Evolutionary conservation across 1,139 yeast species (phyloP).

Genomic region (Pichia sp.): DNA sequence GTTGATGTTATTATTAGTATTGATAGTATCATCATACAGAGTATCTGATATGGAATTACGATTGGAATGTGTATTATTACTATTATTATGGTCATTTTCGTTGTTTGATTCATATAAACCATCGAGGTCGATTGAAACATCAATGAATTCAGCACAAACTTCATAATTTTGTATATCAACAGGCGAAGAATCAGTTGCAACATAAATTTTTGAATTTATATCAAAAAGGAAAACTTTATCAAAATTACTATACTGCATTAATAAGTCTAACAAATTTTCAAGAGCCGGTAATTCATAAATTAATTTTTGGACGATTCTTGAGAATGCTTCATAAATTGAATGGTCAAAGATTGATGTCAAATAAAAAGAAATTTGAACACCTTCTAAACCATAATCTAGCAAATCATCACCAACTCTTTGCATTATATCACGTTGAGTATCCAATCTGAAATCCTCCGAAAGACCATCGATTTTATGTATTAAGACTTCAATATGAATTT

Average conservation of each 20-base stretch:
- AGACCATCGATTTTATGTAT: slow-evolving; percentile 95
- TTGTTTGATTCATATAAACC: slow-evolving; percentile 47
- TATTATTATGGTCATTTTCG: not conserved
- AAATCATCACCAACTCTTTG: slow-evolving; percentile 93
- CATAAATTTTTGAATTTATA: slow-evolving; percentile 87
- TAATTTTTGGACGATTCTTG: slow-evolving; percentile 84
- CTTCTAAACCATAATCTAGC: slow-evolving; percentile 81
- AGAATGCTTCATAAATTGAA: slow-evolving; percentile 91
- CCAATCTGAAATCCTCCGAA: slow-evolving; percentile 86
- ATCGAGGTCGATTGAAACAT: slow-evolving; percentile 84
- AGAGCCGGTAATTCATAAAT: slow-evolving; percentile 83
- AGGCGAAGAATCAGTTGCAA: slow-evolving; percentile 93
- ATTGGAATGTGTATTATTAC: not conserved
- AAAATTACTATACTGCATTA: slow-evolving; percentile 83
- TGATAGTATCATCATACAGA: slow-evolving; percentile 6
- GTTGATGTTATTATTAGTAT: not conserved
- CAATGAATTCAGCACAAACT: slow-evolving; percentile 95
- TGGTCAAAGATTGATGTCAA: slow-evolving; percentile 92
- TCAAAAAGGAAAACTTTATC: slow-evolving; percentile 93
- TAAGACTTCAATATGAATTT: slow-evolving; percentile 81
- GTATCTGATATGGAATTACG: slow-evolving; percentile 11
- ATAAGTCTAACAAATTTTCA: slow-evolving; percentile 81
- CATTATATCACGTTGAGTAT: slow-evolving; percentile 94
- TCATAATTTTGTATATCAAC: slow-evolving; percentile 94
- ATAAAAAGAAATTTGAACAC: slow-evolving; percentile 86